Percentiles rank a stretch among this genome's conserved stretches.
These are phyloP conservation scores for Neofusicoccum ribis DNA, from an alignment of 2,329 filamentous ascomycete genomes.

Conservation along the genomic window DNA sequence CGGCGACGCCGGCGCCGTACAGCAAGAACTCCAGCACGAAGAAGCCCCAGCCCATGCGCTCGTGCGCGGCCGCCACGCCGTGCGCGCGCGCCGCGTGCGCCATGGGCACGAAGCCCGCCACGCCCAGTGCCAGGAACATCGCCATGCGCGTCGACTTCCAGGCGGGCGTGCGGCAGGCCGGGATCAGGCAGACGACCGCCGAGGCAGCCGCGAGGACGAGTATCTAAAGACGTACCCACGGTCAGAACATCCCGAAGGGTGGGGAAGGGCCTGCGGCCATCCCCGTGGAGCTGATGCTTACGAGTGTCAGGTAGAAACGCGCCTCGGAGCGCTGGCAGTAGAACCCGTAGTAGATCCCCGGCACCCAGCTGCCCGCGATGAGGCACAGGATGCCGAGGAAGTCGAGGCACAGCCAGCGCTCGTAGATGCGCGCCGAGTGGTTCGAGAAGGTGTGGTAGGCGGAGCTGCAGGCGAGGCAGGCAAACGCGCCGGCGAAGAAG, in stretches of 20 bases:
- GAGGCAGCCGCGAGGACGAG: constrained; percentile 29
- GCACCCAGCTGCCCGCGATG: constrained; percentile 89
- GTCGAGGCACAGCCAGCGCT: constrained; percentile 88
- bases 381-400: constrained; percentile 91
- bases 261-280: no score
- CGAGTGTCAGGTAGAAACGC: constrained; percentile 39
- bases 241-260: neutral
- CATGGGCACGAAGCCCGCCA: constrained; percentile 44
- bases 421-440: constrained; percentile 75
- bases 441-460: constrained; percentile 84
- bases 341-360: constrained; percentile 66
- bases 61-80: constrained; percentile 34
- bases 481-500: constrained; percentile 42
- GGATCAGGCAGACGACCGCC: constrained; percentile 40
- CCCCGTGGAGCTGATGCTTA: constrained; percentile 15
- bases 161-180: constrained; percentile 40
- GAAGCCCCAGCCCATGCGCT: constrained; percentile 44
- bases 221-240: neutral
- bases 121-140: constrained; percentile 45
- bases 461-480: constrained; percentile 53
- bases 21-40: constrained; percentile 40
- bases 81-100: constrained; percentile 37
- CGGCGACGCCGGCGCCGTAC: constrained; percentile 41
- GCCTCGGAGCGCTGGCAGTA: constrained; percentile 38
- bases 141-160: constrained; percentile 42